These are phyloP conservation scores for Epichloe aotearoae DNA, from an alignment of 2,329 filamentous ascomycete species.

Conservation along the genomic window DNA sequence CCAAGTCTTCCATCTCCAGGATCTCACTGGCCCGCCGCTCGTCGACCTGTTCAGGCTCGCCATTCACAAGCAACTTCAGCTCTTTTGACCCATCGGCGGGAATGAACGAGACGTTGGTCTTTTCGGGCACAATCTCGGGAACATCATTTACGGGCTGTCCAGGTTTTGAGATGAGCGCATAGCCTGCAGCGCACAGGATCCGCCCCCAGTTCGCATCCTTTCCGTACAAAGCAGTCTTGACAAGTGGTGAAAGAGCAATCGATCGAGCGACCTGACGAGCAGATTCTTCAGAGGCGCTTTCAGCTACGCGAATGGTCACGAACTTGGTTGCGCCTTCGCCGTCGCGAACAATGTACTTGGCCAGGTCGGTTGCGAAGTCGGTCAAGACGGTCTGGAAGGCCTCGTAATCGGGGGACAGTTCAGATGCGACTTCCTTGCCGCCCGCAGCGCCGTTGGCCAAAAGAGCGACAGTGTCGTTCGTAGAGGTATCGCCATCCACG, in stretches of 20 bases:
- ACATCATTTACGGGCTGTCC: constrained; percentile 45
- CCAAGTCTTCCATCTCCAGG: constrained; percentile 61
- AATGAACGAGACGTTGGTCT: constrained; percentile 67
- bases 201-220: constrained; percentile 98
- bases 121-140: constrained; percentile 50
- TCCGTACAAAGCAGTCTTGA: constrained; percentile 95
- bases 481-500: constrained; percentile 93
- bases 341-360: constrained; percentile 87
- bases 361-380: constrained; percentile 67
- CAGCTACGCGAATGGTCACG: constrained; percentile 75
- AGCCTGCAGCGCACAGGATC: constrained; percentile 88
- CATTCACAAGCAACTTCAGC: constrained; percentile 63
- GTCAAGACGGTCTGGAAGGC: constrained; percentile 61
- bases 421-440: constrained; percentile 46
- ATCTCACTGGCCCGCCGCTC: constrained; percentile 68
- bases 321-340: constrained; percentile 98
- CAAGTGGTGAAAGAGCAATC: constrained; percentile 82
- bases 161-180: constrained; percentile 50
- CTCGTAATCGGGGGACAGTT: constrained; percentile 47
- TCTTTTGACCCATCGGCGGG: constrained; percentile 65
- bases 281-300: constrained; percentile 53
- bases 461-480: constrained; percentile 89
- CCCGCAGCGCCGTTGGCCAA: constrained; percentile 92
- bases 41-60: constrained; percentile 68
- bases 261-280: constrained; percentile 72